Evolutionary conservation across 768 basidiomycete genomes (phyloP).

Genomic region (Lyophyllum decastes): DNA sequence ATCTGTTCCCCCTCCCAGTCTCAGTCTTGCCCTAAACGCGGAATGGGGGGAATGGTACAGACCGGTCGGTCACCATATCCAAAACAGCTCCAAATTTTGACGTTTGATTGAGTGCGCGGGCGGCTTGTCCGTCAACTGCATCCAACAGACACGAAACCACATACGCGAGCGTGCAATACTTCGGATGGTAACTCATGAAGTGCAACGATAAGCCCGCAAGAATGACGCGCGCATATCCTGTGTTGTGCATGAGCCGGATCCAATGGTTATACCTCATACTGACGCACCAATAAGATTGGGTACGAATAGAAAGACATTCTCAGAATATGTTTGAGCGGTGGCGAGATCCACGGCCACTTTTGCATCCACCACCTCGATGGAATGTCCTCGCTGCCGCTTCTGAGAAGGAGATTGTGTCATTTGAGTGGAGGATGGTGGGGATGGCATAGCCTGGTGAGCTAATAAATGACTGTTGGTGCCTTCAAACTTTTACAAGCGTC

Average conservation of each 20-base stretch:
- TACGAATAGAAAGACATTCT: conserved; percentile 97
- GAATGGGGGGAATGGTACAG: conserved; percentile 26
- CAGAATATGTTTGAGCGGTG: conserved; percentile 82
- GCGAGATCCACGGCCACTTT: conserved; percentile 87
- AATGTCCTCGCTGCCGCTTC: conserved; percentile 47
- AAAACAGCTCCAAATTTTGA: conserved; percentile 97
- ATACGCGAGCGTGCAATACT: conserved; percentile 88
- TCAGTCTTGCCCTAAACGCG: neutral
- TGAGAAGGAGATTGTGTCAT: conserved; percentile 35
- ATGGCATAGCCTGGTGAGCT: neutral
- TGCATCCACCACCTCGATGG: conserved; percentile 77
- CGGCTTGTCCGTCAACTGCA: conserved; percentile 93
- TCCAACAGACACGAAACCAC: conserved; percentile 90
- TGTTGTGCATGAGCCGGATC: conserved; percentile 5
- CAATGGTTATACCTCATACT: conserved; percentile 4
- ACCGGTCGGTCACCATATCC: conserved; percentile 99
- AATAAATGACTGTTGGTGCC: conserved; percentile 2
- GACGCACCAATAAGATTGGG: conserved; percentile 92
- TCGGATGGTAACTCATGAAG: conserved; percentile 95
- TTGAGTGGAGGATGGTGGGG: conserved; percentile 9
- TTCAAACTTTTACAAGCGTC: conserved; percentile 18
- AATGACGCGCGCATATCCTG: conserved; percentile 90
- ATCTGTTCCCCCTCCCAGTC: conserved; percentile 48
- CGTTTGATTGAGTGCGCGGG: conserved; percentile 84
- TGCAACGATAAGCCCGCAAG: conserved; percentile 86